Evolutionary conservation across 2,329 filamentous ascomycete species (phyloP).

Genomic region (Orbilia blumenaviensis): DNA sequence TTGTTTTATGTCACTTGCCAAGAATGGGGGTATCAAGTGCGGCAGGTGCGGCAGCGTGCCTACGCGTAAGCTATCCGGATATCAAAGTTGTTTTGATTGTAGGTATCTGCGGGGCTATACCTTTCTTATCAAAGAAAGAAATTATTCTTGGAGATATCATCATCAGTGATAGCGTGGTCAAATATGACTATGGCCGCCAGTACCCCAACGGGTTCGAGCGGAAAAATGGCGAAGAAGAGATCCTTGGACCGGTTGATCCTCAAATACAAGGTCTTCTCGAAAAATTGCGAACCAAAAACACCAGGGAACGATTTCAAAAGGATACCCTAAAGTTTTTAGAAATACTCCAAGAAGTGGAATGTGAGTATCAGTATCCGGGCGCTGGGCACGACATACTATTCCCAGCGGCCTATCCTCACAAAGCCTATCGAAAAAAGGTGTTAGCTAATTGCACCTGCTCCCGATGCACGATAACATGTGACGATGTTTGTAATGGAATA

Average conservation of each 20-base stretch:
- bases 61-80: conserved; percentile 34
- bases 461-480: neutral
- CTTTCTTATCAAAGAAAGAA: conserved; percentile 26
- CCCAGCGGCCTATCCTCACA: conserved; percentile 25
- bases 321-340: neutral
- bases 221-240: conserved; percentile 53
- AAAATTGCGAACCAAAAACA: conserved; percentile 21
- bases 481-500: neutral
- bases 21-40: conserved; percentile 46
- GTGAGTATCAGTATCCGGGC: conserved; percentile 44
- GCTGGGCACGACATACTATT: conserved; percentile 53
- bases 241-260: neutral
- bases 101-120: conserved; percentile 57
- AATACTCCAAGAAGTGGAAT: conserved; percentile 24
- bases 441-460: neutral
- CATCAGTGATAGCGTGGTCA: conserved; percentile 58
- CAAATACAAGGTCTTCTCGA: conserved; percentile 38
- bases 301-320: neutral
- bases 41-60: conserved; percentile 23
- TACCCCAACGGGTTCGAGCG: conserved; percentile 52
- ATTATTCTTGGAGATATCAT: conserved; percentile 60
- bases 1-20: conserved; percentile 47
- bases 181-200: conserved; percentile 52
- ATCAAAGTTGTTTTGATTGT: conserved; percentile 56
- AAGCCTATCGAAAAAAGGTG: neutral